A percentile compares a stretch with the other conserved stretches of the same genome.
These are phyloP conservation scores for Acacia pycnantha DNA, from an alignment of 331 rosid genomes.

Conservation along the genomic window DNA sequence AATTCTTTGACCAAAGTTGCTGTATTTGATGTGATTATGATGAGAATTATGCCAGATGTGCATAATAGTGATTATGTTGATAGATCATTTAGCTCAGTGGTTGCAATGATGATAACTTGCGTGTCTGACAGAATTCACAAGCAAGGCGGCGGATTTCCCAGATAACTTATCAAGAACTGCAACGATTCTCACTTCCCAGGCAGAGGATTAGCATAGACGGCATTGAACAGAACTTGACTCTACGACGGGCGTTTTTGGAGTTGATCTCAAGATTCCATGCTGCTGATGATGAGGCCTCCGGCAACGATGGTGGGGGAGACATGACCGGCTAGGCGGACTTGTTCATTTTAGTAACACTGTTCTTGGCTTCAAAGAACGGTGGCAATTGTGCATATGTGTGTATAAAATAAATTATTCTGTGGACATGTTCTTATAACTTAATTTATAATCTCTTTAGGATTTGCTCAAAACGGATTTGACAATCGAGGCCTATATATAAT, in stretches of 20 bases:
- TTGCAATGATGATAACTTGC: conserved; percentile 44
- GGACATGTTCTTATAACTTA: conserved; percentile 6
- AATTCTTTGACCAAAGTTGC: neutral
- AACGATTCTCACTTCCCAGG: conserved; percentile 61
- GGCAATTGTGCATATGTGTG: conserved; percentile 34
- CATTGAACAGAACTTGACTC: conserved; percentile 40
- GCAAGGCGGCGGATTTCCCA: conserved; percentile 75
- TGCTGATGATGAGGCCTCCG: neutral
- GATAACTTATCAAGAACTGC: conserved; percentile 63
- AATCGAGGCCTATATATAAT: too few relatives aligned
- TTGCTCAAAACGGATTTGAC: too few relatives aligned
- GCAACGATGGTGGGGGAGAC: conserved; percentile 41
- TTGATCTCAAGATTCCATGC: conserved; percentile 55
- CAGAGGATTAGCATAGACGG: conserved; percentile 42
- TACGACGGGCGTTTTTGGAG: conserved; percentile 46
- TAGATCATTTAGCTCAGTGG: conserved; percentile 43
- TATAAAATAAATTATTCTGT: conserved; percentile 15
- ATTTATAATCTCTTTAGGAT: neutral
- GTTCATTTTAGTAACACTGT: conserved; percentile 39
- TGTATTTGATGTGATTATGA: neutral
- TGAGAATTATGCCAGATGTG: too few relatives aligned
- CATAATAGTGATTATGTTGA: too few relatives aligned
- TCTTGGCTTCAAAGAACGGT: conserved; percentile 18
- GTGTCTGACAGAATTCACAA: conserved; percentile 78
- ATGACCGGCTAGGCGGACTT: conserved; percentile 50